These are phyloP conservation scores for Chamaenerion angustifolium DNA, from an alignment of 345 rosid species.

Conservation along the genomic window DNA sequence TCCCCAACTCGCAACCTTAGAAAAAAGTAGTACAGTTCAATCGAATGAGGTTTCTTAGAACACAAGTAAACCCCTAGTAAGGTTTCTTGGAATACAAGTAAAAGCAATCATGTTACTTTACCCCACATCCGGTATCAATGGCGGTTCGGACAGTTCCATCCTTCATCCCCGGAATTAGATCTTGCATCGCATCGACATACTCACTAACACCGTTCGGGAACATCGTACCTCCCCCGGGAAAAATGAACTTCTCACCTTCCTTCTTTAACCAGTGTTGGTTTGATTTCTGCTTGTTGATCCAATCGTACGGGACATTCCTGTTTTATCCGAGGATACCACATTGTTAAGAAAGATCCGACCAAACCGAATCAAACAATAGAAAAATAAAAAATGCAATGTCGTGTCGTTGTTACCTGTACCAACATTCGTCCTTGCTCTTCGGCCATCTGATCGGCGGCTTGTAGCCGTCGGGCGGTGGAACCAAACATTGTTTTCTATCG, in stretches of 20 bases:
- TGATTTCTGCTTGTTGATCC: conserved; percentile 92
- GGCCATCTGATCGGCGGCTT: conserved; percentile 93
- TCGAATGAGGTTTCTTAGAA: no score
- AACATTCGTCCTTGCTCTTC: conserved; percentile 77
- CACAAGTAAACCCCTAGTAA: background rate
- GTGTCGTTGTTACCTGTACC: conserved; percentile 99
- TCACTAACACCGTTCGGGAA: conserved; percentile 89
- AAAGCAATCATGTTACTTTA: conserved; percentile 6
- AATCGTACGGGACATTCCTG: conserved; percentile 96
- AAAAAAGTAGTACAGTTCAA: background rate
- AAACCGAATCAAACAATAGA: background rate
- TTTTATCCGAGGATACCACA: no score
- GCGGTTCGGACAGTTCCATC: conserved; percentile 91
- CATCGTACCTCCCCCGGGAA: conserved; percentile 99
- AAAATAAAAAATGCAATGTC: background rate
- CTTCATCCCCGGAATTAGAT: conserved; percentile 86
- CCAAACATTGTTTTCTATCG: conserved; percentile 77
- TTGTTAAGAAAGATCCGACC: conserved; percentile 6
- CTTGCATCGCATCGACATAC: conserved; percentile 84
- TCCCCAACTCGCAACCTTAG: conserved; percentile 99
- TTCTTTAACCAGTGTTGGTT: conserved; percentile 91
- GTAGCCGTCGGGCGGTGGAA: conserved; percentile 93
- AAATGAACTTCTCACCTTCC: conserved; percentile 79
- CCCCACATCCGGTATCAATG: conserved; percentile 98
- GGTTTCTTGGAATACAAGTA: background rate